Evolutionary conservation across 345 rosid species (phyloP).

Genomic region (Murraya paniculata): DNA sequence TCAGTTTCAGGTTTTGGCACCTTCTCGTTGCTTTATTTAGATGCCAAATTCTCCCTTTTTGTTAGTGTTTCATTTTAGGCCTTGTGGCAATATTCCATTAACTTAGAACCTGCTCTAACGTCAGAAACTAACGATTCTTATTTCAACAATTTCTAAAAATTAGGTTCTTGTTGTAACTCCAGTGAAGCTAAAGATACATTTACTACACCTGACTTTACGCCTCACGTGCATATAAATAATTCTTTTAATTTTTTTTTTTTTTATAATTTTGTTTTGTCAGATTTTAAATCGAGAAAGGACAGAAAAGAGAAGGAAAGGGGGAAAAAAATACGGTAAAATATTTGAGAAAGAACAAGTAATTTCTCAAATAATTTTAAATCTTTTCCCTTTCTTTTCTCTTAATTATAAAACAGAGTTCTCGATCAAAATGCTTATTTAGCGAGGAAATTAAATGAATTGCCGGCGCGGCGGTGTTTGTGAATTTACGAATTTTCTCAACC

Average conservation of each 20-base stretch:
- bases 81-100: background rate
- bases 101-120: background rate
- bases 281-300: background rate
- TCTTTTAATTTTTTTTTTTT: too few species aligned
- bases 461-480: background rate
- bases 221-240: background rate
- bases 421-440: background rate
- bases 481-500: background rate
- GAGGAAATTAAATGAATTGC: background rate
- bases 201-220: background rate
- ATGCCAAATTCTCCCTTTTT: background rate
- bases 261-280: background rate
- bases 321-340: too few species aligned
- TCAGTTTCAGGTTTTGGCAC: constrained; percentile 7
- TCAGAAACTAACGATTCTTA: background rate
- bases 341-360: background rate
- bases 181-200: background rate
- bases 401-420: too few species aligned
- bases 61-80: constrained; percentile 1
- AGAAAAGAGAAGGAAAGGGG: background rate
- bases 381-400: background rate
- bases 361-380: too few species aligned
- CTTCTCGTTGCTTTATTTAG: background rate
- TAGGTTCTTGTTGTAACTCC: background rate
- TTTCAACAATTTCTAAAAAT: background rate